These are phyloP conservation scores for Geotrichum aggregatum DNA, from an alignment of 1,139 yeast genomes.

Conservation along the genomic window DNA sequence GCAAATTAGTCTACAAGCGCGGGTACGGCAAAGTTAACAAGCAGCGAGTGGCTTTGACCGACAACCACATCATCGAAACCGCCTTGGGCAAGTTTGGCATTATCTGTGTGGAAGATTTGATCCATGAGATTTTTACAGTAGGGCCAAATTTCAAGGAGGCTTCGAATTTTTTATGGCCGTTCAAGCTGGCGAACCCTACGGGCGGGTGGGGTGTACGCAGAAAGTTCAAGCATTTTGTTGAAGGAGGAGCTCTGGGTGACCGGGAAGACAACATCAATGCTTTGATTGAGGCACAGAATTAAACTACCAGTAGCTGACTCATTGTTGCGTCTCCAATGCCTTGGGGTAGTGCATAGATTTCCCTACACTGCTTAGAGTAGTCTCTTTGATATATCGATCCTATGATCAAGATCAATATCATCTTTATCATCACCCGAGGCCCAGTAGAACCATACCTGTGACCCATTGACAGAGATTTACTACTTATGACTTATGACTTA, in stretches of 20 bases:
- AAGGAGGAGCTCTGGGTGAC: conserved; percentile 99
- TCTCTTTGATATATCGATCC: too few species aligned
- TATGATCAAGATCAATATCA: too few species aligned
- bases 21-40: conserved; percentile 99
- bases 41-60: conserved; percentile 88
- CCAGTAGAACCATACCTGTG: too few species aligned
- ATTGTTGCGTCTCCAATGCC: too few species aligned
- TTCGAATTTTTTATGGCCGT: conserved; percentile 99
- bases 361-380: too few species aligned
- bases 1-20: conserved; percentile 98
- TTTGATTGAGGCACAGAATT: conserved; percentile 69
- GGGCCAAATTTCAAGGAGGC: conserved; percentile 99
- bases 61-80: conserved; percentile 91
- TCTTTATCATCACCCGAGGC: too few species aligned
- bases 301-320: too few species aligned
- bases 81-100: conserved; percentile 94
- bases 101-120: conserved; percentile 92
- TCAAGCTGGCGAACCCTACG: conserved; percentile 97
- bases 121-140: conserved; percentile 97
- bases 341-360: too few species aligned
- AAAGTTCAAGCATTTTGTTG: conserved; percentile 99
- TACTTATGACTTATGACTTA: too few species aligned
- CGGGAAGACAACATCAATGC: conserved; percentile 98
- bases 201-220: conserved; percentile 99
- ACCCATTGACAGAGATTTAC: too few species aligned